Percentiles rank a stretch among this genome's conserved stretches.
Conservation (phyloP, 2,329 filamentous ascomycete species). For the Fusarium odoratissimum region DNA sequence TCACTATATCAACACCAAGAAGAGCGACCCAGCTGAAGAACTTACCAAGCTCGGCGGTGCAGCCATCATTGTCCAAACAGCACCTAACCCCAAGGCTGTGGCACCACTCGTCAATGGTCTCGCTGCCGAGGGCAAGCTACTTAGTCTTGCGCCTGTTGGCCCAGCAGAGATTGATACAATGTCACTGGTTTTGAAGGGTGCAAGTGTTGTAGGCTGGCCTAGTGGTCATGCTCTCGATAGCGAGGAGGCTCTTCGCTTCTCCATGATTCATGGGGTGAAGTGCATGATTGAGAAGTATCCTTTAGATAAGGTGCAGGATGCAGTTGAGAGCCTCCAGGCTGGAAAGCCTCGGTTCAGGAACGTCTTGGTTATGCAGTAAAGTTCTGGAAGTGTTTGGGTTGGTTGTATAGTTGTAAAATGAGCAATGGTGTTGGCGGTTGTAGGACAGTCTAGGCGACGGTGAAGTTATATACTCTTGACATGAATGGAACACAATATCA, state of each 20-base stretch:
- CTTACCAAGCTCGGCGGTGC: slow-evolving; percentile 71
- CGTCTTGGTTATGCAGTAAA: slow-evolving; percentile 51
- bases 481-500: not conserved
- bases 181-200: slow-evolving; percentile 60
- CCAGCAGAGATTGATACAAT: slow-evolving; percentile 57
- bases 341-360: slow-evolving; percentile 60
- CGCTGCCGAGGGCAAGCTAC: slow-evolving; percentile 65
- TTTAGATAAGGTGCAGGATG: slow-evolving; percentile 61
- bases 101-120: slow-evolving; percentile 65
- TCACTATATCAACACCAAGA: slow-evolving; percentile 63
- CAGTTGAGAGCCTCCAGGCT: slow-evolving; percentile 55
- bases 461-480: not conserved
- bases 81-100: slow-evolving; percentile 68
- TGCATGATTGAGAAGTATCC: slow-evolving; percentile 75
- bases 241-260: slow-evolving; percentile 75
- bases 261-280: slow-evolving; percentile 69
- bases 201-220: slow-evolving; percentile 72
- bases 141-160: slow-evolving; percentile 67
- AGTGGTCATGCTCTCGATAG: slow-evolving; percentile 72
- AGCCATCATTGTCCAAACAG: slow-evolving; percentile 70
- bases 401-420: not conserved
- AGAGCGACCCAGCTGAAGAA: slow-evolving; percentile 59
- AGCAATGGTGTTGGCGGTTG: not conserved
- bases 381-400: not conserved
- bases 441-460: not conserved